phyloP scores from a whole-genome alignment of 257 asterid genomes.

The Misopates orontium region DNA sequence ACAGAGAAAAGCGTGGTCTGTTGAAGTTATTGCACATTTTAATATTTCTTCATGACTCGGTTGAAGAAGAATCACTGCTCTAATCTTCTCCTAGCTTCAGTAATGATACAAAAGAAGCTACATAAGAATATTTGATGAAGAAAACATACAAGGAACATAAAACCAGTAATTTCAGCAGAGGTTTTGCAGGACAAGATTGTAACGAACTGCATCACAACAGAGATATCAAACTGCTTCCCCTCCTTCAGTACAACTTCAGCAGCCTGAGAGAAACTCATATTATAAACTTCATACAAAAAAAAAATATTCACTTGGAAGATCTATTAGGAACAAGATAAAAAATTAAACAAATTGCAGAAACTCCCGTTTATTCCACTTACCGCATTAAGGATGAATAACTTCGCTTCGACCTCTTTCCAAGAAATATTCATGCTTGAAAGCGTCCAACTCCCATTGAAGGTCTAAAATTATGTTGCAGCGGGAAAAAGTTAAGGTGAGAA shows the following conservation, averaged over 20 bases:
- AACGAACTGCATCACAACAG: constrained; percentile 58
- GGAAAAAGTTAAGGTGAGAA: constrained; percentile 1
- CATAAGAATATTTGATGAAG: constrained; percentile 31
- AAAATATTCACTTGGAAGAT: constrained; percentile 3
- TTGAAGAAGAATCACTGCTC: constrained; percentile 26
- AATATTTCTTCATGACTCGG: constrained; percentile 9
- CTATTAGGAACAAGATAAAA: constrained; percentile 23
- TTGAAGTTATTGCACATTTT: background rate
- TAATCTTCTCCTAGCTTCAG: constrained; percentile 20
- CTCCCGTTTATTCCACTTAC: constrained; percentile 44
- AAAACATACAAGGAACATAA: constrained; percentile 67
- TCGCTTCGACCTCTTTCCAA: constrained; percentile 85
- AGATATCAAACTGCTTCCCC: constrained; percentile 59
- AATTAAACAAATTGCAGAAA: constrained; percentile 5
- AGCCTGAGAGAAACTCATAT: constrained; percentile 51
- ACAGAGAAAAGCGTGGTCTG: constrained; percentile 30
- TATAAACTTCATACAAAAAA: constrained; percentile 23
- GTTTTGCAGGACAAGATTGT: constrained; percentile 64
- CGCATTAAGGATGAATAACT: constrained; percentile 71
- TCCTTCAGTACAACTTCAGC: constrained; percentile 74
- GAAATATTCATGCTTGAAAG: constrained; percentile 54
- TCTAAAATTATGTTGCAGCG: constrained; percentile 41
- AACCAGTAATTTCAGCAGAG: constrained; percentile 57
- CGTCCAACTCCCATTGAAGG: constrained; percentile 61
- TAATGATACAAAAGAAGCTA: constrained; percentile 10